Percentiles rank a stretch among this genome's conserved stretches.
Conservation (phyloP, 2,329 filamentous ascomycete genomes). For the Aspergillus thermomutatus region DNA sequence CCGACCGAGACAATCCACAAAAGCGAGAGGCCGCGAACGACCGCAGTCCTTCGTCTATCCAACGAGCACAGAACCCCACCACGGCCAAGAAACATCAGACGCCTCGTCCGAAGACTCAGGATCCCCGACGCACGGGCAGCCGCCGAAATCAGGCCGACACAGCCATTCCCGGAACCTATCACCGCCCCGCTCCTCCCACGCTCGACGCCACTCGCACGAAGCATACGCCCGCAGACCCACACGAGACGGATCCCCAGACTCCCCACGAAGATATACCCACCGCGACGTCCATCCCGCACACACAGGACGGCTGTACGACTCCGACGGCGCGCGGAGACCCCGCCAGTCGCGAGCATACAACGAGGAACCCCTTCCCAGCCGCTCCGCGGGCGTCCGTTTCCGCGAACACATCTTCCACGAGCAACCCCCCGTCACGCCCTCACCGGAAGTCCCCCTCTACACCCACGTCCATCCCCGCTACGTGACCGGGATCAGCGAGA, state of each 20-base stretch:
- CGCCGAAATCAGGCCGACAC: conserved; percentile 3
- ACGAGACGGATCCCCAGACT: conserved; percentile 26
- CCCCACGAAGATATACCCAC: conserved; percentile 7
- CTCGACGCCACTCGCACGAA: conserved; percentile 38
- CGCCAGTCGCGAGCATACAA: conserved; percentile 9
- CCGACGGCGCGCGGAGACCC: conserved; percentile 14
- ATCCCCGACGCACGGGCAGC: conserved; percentile 14
- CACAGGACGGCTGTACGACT: conserved; percentile 15
- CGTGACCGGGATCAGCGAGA: conserved; percentile 9
- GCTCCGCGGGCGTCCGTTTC: conserved; percentile 7
- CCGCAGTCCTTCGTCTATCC: conserved; percentile 14
- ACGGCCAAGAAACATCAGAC: neutral
- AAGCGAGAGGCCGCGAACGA: conserved; percentile 21
- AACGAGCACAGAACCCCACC: conserved; percentile 11
- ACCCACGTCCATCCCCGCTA: conserved; percentile 14
- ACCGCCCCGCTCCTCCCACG: conserved; percentile 19
- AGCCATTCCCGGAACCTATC: conserved; percentile 24
- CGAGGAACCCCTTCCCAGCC: conserved; percentile 13
- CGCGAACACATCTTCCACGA: conserved; percentile 17
- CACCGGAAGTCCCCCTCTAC: conserved; percentile 8
- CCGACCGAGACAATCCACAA: conserved; percentile 17
- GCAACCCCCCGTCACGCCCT: conserved; percentile 6
- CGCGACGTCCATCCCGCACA: conserved; percentile 6
- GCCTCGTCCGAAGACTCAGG: conserved; percentile 22
- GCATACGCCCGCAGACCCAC: conserved; percentile 29